These are phyloP conservation scores for Cochlearia excelsa DNA, from an alignment of 345 rosid genomes.

Conservation along the genomic window DNA sequence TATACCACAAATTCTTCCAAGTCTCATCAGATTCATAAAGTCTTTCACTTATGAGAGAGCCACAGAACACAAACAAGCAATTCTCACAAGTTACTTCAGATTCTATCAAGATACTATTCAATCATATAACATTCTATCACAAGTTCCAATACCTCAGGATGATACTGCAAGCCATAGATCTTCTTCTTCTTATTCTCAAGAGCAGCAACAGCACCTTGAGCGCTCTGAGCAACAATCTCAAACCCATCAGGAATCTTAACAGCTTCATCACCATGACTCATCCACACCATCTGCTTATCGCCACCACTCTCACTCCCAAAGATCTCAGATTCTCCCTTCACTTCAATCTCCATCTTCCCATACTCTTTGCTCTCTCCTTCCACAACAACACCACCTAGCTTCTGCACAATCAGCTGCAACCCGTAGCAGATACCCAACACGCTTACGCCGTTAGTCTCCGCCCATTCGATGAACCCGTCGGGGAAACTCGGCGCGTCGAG, in stretches of 20 bases:
- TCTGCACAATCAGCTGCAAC: conserved; percentile 80
- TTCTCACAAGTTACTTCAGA: too few relatives aligned
- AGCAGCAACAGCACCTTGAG: conserved; percentile 80
- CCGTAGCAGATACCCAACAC: conserved; percentile 89
- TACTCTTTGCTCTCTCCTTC: conserved; percentile 85
- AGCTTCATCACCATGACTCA: conserved; percentile 98
- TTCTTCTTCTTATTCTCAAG: conserved; percentile 56
- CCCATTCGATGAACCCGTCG: conserved; percentile 72
- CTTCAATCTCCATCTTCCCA: conserved; percentile 92
- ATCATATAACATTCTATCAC: neutral
- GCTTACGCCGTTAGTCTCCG: conserved; percentile 47
- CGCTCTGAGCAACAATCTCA: conserved; percentile 67
- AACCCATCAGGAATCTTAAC: conserved; percentile 67
- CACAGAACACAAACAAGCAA: neutral
- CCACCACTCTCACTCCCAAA: conserved; percentile 63
- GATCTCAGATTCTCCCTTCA: conserved; percentile 47
- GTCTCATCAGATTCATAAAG: too few relatives aligned
- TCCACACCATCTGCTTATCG: conserved; percentile 83
- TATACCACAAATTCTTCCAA: neutral
- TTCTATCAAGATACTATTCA: neutral
- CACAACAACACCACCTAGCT: conserved; percentile 69
- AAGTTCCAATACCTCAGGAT: conserved; percentile 68
- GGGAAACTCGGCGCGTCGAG: conserved; percentile 71
- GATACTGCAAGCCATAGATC: conserved; percentile 90
- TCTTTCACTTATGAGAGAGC: neutral